These are phyloP conservation scores for Lactifluus rugatus DNA, from an alignment of 768 basidiomycete species.

Conservation along the genomic window DNA sequence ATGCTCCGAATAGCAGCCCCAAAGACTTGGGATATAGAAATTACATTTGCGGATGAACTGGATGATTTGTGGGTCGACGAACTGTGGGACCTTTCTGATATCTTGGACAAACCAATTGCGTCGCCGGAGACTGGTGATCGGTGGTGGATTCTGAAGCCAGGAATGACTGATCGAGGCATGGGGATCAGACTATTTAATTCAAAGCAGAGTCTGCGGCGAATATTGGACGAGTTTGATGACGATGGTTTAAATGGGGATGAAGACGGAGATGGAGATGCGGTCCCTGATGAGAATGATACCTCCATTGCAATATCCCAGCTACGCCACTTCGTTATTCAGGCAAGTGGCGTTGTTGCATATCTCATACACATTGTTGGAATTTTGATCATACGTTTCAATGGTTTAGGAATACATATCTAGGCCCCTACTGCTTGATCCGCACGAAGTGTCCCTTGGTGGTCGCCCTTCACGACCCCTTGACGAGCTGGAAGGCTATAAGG, in stretches of 20 bases:
- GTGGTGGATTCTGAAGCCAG: conserved; percentile 97
- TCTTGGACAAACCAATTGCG: conserved; percentile 34
- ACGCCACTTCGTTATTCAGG: conserved; percentile 95
- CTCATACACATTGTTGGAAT: neutral
- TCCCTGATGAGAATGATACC: conserved; percentile 25
- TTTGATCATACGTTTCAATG: neutral
- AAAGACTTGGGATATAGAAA: conserved; percentile 72
- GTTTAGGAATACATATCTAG: conserved; percentile 72
- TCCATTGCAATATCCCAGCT: conserved; percentile 77
- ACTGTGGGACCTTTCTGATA: conserved; percentile 71
- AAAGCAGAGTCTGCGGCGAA: conserved; percentile 56
- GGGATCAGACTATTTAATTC: conserved; percentile 86
- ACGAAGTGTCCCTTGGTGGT: conserved; percentile 31
- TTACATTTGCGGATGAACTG: conserved; percentile 87
- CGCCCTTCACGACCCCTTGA: conserved; percentile 16
- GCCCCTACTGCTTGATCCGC: conserved; percentile 72
- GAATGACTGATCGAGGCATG: conserved; percentile 94
- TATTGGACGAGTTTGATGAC: conserved; percentile 76
- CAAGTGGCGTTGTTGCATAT: conserved; percentile 25
- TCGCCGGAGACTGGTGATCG: conserved; percentile 17
- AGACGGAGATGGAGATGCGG: conserved; percentile 27
- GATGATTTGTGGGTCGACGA: conserved; percentile 93
- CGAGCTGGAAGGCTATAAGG: conserved; percentile 47
- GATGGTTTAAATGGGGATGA: conserved; percentile 41
- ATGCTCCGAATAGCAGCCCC: conserved; percentile 50